Conservation (phyloP, 2,329 filamentous ascomycete species). For the Diaporthe humulicola region DNA sequence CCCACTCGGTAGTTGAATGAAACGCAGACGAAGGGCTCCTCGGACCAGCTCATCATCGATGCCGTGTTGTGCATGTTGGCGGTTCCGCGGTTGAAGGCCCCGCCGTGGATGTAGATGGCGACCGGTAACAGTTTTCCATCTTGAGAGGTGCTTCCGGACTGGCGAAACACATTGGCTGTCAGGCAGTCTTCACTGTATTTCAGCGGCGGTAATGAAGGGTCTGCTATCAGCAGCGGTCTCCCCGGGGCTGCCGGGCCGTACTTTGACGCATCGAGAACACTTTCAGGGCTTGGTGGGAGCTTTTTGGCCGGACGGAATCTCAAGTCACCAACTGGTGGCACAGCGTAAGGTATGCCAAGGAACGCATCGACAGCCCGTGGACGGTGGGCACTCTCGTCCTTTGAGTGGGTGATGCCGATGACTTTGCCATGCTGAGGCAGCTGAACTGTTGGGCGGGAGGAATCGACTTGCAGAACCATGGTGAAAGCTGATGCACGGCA, state of each 20-base stretch:
- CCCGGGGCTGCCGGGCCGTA: slow-evolving; percentile 44
- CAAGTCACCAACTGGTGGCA: slow-evolving; percentile 59
- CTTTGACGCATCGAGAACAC: slow-evolving; percentile 43
- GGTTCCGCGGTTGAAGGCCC: slow-evolving; percentile 58
- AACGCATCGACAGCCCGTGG: slow-evolving; percentile 55
- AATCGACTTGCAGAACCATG: slow-evolving; percentile 39
- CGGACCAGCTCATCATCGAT: slow-evolving; percentile 63
- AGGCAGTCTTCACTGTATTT: slow-evolving; percentile 46
- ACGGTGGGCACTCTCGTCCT: slow-evolving; percentile 37
- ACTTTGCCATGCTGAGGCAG: slow-evolving; percentile 40
- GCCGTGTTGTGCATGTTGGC: slow-evolving; percentile 61
- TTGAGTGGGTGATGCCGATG: slow-evolving; percentile 42
- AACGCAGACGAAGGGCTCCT: slow-evolving; percentile 60
- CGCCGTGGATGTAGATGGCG: slow-evolving; percentile 60
- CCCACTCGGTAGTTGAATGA: slow-evolving; percentile 67
- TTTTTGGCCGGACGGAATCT: slow-evolving; percentile 57
- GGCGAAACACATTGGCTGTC: slow-evolving; percentile 46
- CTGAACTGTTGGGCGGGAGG: slow-evolving; percentile 31
- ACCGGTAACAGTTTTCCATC: slow-evolving; percentile 47
- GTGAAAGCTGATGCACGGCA: not conserved
- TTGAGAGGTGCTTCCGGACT: slow-evolving; percentile 9
- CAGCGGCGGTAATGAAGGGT: slow-evolving; percentile 40
- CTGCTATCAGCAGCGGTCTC: slow-evolving; percentile 29
- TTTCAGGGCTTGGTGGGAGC: slow-evolving; percentile 45
- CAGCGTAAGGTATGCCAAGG: slow-evolving; percentile 62